phyloP scores from a whole-genome alignment of 2,329 filamentous ascomycete species.

The Fonsecaea multimorphosa region DNA sequence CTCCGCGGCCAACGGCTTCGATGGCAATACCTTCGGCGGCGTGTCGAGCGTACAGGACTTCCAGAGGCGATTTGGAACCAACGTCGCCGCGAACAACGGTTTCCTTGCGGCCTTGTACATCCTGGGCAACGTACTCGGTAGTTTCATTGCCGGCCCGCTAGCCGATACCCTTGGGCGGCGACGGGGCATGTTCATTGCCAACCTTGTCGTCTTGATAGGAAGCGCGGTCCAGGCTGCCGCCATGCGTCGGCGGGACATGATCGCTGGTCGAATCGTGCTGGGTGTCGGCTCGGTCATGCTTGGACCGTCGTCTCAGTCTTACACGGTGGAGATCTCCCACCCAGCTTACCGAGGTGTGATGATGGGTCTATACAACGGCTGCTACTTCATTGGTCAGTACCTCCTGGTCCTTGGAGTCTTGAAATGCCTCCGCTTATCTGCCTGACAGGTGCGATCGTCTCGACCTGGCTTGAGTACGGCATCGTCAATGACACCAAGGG shows the following conservation, averaged over 20 bases:
- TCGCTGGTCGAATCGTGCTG: slow-evolving; percentile 1
- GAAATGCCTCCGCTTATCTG: not conserved
- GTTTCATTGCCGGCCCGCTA: not conserved
- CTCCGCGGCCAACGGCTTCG: slow-evolving; percentile 13
- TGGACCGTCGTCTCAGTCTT: not conserved
- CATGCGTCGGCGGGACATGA: not conserved
- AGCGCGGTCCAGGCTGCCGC: not conserved
- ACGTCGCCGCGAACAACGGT: slow-evolving; percentile 9
- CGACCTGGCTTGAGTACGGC: slow-evolving; percentile 12
- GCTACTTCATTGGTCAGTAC: not conserved
- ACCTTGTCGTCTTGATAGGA: slow-evolving; percentile 2
- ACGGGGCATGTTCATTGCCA: slow-evolving; percentile 5
- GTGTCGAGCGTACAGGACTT: slow-evolving; percentile 4
- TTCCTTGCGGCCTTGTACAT: slow-evolving; percentile 1
- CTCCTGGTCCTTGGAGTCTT: not conserved
- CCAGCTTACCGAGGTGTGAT: slow-evolving; percentile 4
- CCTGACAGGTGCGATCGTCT: slow-evolving; percentile 3
- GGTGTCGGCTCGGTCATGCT: slow-evolving; percentile 3
- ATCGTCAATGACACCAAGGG: not conserved
- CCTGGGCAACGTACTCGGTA: not conserved
- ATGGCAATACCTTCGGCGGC: slow-evolving; percentile 8
- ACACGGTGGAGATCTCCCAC: slow-evolving; percentile 4
- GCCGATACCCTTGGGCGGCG: slow-evolving; percentile 4
- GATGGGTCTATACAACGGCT: slow-evolving; percentile 1
- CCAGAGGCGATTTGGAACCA: slow-evolving; percentile 6